Conservation (phyloP, 805 yeast genomes). For the Danielozyma ontarioensis region DNA sequence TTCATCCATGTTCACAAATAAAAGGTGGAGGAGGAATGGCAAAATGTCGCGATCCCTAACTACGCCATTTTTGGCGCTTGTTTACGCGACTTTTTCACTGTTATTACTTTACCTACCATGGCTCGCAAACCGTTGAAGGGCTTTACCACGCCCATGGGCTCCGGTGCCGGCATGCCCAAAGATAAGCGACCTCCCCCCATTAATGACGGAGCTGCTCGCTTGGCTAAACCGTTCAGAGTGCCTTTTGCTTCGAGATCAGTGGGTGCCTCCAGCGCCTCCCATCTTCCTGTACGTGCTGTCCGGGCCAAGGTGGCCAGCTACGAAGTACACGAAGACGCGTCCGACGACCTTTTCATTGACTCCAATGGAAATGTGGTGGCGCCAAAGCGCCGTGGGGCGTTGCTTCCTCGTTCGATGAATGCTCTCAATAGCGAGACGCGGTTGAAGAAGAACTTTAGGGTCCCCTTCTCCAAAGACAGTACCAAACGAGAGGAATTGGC, state of each 20-base stretch:
- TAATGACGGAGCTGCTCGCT: conserved; percentile 44
- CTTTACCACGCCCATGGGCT: conserved; percentile 49
- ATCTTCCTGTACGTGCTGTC: conserved; percentile 21
- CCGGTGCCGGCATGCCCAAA: conserved; percentile 65
- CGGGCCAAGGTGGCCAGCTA: conserved; percentile 28
- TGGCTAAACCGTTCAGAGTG: conserved; percentile 65
- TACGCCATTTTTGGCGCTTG: too few species aligned
- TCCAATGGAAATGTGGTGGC: conserved; percentile 25
- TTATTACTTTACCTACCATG: too few species aligned
- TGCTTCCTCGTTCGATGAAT: conserved; percentile 49
- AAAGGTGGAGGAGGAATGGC: too few species aligned
- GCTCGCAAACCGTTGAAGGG: conserved; percentile 32
- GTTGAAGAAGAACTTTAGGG: conserved; percentile 45
- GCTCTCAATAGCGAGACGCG: conserved; percentile 30
- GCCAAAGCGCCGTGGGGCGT: conserved; percentile 45
- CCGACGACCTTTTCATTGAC: conserved; percentile 23
- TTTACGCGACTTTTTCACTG: too few species aligned
- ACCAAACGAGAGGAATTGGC: conserved; percentile 27
- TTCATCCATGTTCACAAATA: conserved; percentile 34
- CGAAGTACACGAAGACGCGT: conserved; percentile 18
- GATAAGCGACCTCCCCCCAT: conserved; percentile 50
- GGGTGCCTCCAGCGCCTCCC: conserved; percentile 6
- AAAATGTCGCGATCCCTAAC: too few species aligned
- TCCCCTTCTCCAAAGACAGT: conserved; percentile 48
- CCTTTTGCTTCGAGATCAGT: conserved; percentile 41